These are phyloP conservation scores for Coemansia reversa DNA, from an alignment of 192 early-diverging fungal species.

Conservation along the genomic window DNA sequence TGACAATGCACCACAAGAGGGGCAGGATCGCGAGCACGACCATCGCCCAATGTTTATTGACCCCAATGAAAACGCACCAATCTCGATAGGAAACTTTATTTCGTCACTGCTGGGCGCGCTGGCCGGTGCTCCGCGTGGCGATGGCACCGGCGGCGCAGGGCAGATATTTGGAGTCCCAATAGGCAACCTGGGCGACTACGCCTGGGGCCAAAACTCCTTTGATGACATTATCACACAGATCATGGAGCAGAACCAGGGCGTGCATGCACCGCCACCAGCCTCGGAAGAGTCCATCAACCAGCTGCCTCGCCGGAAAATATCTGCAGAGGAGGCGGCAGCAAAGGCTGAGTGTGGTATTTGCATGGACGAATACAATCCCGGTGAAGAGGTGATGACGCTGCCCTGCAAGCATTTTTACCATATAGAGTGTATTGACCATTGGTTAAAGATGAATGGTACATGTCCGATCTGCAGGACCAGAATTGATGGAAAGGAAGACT, in stretches of 20 bases:
- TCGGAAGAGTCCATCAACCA: constrained; percentile 70
- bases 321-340: constrained; percentile 56
- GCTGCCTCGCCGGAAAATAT: constrained; percentile 60
- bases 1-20: not conserved
- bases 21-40: constrained; percentile 14
- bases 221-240: constrained; percentile 88
- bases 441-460: constrained; percentile 92
- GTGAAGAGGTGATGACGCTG: constrained; percentile 66
- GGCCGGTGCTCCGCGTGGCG: constrained; percentile 40
- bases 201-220: constrained; percentile 73
- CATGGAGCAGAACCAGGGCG: constrained; percentile 71
- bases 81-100: constrained; percentile 38
- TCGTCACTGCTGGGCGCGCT: constrained; percentile 45
- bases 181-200: constrained; percentile 80
- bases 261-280: constrained; percentile 70
- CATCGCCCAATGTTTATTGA: constrained; percentile 47
- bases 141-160: constrained; percentile 19
- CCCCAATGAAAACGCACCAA: constrained; percentile 45
- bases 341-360: constrained; percentile 84
- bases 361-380: constrained; percentile 79
- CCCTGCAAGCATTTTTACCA: constrained; percentile 92
- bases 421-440: constrained; percentile 81
- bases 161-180: constrained; percentile 51
- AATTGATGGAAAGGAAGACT: constrained; percentile 26
- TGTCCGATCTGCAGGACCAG: constrained; percentile 80